These are phyloP conservation scores for Candida pseudocylindracea DNA, from an alignment of 1,139 yeast species.

Conservation along the genomic window DNA sequence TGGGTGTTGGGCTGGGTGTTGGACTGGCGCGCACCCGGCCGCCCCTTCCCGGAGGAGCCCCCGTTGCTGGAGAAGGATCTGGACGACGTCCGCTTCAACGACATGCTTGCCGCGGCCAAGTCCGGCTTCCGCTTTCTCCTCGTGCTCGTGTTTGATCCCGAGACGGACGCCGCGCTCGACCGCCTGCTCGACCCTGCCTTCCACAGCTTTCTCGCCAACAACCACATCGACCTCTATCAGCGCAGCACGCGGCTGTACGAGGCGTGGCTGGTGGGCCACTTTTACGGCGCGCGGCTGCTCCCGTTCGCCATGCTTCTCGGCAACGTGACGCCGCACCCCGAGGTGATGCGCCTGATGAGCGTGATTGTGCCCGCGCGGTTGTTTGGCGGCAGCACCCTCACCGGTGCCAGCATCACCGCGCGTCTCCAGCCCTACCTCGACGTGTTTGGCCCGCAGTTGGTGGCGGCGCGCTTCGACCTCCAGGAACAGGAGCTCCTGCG, in stretches of 20 bases:
- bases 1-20: constrained; percentile 8
- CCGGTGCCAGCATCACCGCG: too few relatives aligned
- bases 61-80: too few relatives aligned
- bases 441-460: constrained; percentile 26
- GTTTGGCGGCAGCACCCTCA: constrained; percentile 5
- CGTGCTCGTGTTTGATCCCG: constrained; percentile 15
- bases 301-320: constrained; percentile 26
- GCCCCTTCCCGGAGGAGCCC: background rate
- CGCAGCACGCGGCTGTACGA: constrained; percentile 17
- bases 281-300: constrained; percentile 14
- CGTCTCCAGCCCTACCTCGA: constrained; percentile 12
- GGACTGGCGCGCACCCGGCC: constrained; percentile 1
- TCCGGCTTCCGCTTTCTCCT: constrained; percentile 21
- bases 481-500: constrained; percentile 30
- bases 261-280: constrained; percentile 23
- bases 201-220: constrained; percentile 11
- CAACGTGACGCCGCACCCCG: constrained; percentile 26
- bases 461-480: constrained; percentile 25
- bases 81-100: constrained; percentile 13
- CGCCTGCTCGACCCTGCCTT: constrained; percentile 9
- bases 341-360: constrained; percentile 29
- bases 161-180: constrained; percentile 8
- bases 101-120: constrained; percentile 17
- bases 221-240: constrained; percentile 19
- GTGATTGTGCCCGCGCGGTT: constrained; percentile 12